Percentiles rank a stretch among this genome's conserved stretches.
Evolutionary conservation across 495 filamentous ascomycete species (phyloP).

Genomic region (Trichoderma virens): DNA sequence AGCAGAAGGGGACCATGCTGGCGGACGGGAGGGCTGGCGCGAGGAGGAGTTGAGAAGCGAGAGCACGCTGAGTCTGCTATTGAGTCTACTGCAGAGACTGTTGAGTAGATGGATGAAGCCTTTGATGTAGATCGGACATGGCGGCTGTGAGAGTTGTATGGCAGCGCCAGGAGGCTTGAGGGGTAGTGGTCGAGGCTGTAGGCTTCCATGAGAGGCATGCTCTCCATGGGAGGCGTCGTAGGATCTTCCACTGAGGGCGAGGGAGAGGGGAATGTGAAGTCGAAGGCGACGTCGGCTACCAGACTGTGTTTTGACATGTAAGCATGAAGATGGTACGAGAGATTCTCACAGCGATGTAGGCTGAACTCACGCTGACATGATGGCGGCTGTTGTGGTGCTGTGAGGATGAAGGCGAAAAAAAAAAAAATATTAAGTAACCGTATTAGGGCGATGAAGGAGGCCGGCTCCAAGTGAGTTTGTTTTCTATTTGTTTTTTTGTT

Average conservation of each 20-base stretch:
- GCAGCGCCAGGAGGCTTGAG: conserved; percentile 35
- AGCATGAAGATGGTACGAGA: background rate
- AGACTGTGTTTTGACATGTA: background rate
- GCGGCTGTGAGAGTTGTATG: conserved; percentile 30
- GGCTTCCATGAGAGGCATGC: background rate
- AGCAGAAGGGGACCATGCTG: conserved; percentile 76
- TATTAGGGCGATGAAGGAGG: conserved; percentile 17
- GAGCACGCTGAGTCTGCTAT: conserved; percentile 67
- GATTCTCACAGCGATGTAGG: background rate
- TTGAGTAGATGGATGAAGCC: conserved; percentile 39
- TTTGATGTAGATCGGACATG: conserved; percentile 47
- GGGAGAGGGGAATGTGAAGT: conserved; percentile 8
- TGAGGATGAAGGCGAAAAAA: conserved; percentile 10
- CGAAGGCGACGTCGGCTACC: conserved; percentile 10
- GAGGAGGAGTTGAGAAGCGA: conserved; percentile 60
- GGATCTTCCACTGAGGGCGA: background rate
- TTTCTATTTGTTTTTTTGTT: background rate
- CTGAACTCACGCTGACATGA: conserved; percentile 9
- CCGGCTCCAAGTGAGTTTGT: conserved; percentile 10
- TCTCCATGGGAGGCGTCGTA: conserved; percentile 2
- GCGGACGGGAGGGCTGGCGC: conserved; percentile 59
- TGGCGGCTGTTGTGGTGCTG: conserved; percentile 11
- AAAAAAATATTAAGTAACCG: conserved; percentile 14
- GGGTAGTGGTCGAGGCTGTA: conserved; percentile 1
- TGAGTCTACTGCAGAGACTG: conserved; percentile 53